phyloP scores from a whole-genome alignment of 257 asterid genomes.

The Solanum habrochaites region DNA sequence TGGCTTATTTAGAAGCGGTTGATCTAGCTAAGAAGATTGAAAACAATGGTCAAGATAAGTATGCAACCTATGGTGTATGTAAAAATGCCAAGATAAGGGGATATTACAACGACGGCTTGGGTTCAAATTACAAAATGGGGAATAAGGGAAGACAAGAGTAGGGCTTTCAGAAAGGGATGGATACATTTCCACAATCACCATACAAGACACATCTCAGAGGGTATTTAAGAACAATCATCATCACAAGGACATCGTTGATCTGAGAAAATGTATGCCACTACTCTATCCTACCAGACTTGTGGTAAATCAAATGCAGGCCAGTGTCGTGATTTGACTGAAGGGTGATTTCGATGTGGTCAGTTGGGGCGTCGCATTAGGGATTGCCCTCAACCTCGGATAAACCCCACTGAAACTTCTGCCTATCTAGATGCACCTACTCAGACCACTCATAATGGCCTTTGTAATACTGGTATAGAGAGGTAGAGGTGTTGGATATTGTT shows the following conservation, averaged over 20 bases:
- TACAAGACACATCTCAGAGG: background rate
- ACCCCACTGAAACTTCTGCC: background rate
- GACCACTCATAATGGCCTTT: background rate
- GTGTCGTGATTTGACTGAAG: background rate
- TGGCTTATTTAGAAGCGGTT: no score
- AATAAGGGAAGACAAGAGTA: no score
- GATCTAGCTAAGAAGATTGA: no score
- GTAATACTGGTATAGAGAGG: background rate
- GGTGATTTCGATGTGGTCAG: background rate
- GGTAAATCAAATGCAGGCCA: background rate
- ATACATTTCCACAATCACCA: no score
- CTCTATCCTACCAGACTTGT: background rate
- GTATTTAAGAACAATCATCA: background rate
- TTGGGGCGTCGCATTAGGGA: background rate
- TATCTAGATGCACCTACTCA: background rate
- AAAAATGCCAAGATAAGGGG: no score
- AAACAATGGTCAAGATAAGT: no score
- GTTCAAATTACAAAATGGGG: no score
- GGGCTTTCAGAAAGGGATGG: no score
- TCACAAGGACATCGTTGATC: background rate
- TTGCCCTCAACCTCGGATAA: background rate
- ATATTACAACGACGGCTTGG: no score
- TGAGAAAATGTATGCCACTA: no score
- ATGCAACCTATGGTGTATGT: no score
- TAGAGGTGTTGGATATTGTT: background rate